Percentiles rank a stretch among this genome's conserved stretches.
These are phyloP conservation scores for Tephrocybe sp. DNA, from an alignment of 768 basidiomycete species.

Conservation along the genomic window DNA sequence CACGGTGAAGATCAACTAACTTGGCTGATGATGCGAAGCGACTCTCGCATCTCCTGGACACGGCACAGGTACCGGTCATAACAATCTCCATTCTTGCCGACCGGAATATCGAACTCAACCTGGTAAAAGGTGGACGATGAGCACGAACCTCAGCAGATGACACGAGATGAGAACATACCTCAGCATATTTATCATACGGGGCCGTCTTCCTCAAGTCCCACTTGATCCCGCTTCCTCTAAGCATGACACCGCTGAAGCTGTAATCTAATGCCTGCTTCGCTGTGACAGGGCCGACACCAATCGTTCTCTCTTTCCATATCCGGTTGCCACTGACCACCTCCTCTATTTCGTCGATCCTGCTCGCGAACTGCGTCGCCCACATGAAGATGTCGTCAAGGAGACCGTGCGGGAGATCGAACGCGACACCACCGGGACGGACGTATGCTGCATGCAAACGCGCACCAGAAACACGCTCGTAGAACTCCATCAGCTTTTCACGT, in stretches of 20 bases:
- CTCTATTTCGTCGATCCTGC: constrained; percentile 94
- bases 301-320: constrained; percentile 95
- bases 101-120: constrained; percentile 98
- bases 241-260: constrained; percentile 95
- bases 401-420: constrained; percentile 97
- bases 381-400: constrained; percentile 97
- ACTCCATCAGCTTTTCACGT: constrained; percentile 99
- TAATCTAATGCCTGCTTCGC: constrained; percentile 92
- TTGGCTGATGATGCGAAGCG: constrained; percentile 83
- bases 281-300: constrained; percentile 88
- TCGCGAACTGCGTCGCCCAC: constrained; percentile 94
- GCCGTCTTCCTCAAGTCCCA: constrained; percentile 94
- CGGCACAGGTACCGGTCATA: constrained; percentile 97
- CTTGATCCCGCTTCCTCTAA: constrained; percentile 88
- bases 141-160: not conserved
- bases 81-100: constrained; percentile 96
- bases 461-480: constrained; percentile 98
- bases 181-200: constrained; percentile 96
- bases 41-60: constrained; percentile 98
- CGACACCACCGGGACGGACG: constrained; percentile 95
- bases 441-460: constrained; percentile 98
- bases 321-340: constrained; percentile 97
- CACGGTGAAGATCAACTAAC: constrained; percentile 33
- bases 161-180: constrained; percentile 44
- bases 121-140: constrained; percentile 23